Percentiles rank a stretch among this genome's conserved stretches.
phyloP scores from a whole-genome alignment of 208 protist genomes.

The Leishmania braziliensis region DNA sequence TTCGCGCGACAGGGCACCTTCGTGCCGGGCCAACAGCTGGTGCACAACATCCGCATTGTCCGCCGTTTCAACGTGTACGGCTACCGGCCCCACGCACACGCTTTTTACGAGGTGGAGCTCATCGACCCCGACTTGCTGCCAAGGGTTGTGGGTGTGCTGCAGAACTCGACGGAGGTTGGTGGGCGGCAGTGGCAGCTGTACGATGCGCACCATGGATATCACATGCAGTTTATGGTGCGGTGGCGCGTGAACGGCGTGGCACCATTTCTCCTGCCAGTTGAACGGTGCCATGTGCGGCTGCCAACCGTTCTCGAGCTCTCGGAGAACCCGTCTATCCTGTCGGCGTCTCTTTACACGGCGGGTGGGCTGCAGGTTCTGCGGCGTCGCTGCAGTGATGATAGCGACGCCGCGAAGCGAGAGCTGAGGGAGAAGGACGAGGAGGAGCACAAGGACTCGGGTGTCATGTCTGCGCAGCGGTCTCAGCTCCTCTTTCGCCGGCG shows the following conservation, averaged over 20 bases:
- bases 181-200: constrained; percentile 68
- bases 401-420: background rate
- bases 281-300: constrained; percentile 27
- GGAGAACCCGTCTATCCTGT: background rate
- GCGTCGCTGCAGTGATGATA: background rate
- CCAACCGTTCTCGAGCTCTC: constrained; percentile 27
- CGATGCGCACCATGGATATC: constrained; percentile 62
- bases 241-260: constrained; percentile 65
- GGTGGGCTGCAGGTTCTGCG: background rate
- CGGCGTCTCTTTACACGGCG: background rate
- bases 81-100: constrained; percentile 42
- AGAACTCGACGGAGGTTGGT: constrained; percentile 49
- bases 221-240: constrained; percentile 79
- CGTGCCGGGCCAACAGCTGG: constrained; percentile 40
- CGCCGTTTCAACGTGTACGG: constrained; percentile 73
- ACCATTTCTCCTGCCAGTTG: constrained; percentile 42
- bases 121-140: constrained; percentile 53
- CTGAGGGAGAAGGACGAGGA: background rate
- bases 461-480: background rate
- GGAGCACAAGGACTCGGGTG: background rate
- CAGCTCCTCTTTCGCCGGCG: constrained; percentile 1
- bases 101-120: constrained; percentile 72
- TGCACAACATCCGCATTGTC: constrained; percentile 74
- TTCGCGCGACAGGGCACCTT: constrained; percentile 17
- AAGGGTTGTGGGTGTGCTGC: constrained; percentile 48